Conservation (phyloP, 2,329 filamentous ascomycete species). For the Harringtonia aguacate region DNA sequence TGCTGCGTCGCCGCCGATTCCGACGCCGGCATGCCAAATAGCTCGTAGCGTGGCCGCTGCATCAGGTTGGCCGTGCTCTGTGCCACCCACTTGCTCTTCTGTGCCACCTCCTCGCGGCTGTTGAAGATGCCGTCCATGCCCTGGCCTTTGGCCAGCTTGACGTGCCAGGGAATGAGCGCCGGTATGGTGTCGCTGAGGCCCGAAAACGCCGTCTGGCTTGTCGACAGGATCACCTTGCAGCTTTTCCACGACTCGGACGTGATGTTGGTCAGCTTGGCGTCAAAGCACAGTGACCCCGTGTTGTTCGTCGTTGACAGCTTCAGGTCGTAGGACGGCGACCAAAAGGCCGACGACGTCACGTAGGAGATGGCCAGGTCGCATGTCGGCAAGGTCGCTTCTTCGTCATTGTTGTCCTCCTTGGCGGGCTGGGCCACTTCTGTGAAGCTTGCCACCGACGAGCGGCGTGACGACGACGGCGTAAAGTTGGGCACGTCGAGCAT, state of each 20-base stretch:
- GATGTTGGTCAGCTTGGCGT: constrained; percentile 50
- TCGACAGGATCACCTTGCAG: constrained; percentile 50
- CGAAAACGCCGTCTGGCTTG: constrained; percentile 48
- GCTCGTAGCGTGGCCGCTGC: constrained; percentile 21
- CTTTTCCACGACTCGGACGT: constrained; percentile 54
- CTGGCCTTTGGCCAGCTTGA: constrained; percentile 30
- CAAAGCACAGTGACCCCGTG: constrained; percentile 45
- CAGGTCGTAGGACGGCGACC: constrained; percentile 52
- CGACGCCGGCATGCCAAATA: constrained; percentile 24
- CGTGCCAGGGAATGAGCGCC: constrained; percentile 42
- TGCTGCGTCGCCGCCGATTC: no score
- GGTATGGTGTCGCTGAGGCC: constrained; percentile 46
- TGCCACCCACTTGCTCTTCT: constrained; percentile 19
- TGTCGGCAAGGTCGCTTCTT: constrained; percentile 5
- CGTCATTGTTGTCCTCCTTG: not conserved
- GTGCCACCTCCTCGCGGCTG: constrained; percentile 26
- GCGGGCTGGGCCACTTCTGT: constrained; percentile 38
- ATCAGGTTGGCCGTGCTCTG: constrained; percentile 15
- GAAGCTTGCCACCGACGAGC: constrained; percentile 38
- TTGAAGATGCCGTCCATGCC: constrained; percentile 19
- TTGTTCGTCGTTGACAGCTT: constrained; percentile 45
- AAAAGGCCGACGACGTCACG: constrained; percentile 45
- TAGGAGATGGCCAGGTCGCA: constrained; percentile 47
- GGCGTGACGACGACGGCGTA: constrained; percentile 35
- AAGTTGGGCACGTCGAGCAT: constrained; percentile 34